Percentiles rank a stretch among this genome's conserved stretches.
Evolutionary conservation across 495 filamentous ascomycete genomes (phyloP).

Genomic region (Aspergillus coremiiformis): DNA sequence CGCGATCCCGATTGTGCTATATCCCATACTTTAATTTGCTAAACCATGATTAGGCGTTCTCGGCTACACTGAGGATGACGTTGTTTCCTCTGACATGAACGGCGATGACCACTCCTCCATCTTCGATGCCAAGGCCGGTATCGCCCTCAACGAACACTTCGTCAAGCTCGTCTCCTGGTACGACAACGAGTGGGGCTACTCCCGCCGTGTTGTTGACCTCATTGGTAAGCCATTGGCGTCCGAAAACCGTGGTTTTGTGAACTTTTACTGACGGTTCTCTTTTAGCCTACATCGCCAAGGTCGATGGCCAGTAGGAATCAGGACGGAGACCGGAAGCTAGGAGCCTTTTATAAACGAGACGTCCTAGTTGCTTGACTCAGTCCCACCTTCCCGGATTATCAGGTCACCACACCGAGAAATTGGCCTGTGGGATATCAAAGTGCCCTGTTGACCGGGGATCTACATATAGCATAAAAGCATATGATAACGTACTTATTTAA

Average conservation of each 20-base stretch:
- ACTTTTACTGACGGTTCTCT: constrained; percentile 3
- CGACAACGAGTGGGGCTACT: constrained; percentile 97
- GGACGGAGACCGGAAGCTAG: constrained; percentile 25
- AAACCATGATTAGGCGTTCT: constrained; percentile 60
- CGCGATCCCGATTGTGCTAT: constrained; percentile 2
- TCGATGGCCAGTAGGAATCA: constrained; percentile 55
- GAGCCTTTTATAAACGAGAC: constrained; percentile 30
- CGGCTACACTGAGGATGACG: constrained; percentile 91
- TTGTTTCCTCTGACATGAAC: constrained; percentile 90
- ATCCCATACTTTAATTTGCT: constrained; percentile 12
- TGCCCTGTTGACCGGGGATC: constrained; percentile 5
- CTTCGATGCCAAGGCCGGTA: constrained; percentile 99
- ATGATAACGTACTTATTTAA: constrained; percentile 28
- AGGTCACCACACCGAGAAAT: background rate
- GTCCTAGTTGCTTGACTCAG: constrained; percentile 8
- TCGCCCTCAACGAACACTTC: constrained; percentile 95
- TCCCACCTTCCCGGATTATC: background rate
- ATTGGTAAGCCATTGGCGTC: constrained; percentile 42
- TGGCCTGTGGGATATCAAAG: background rate
- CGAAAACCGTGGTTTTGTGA: background rate
- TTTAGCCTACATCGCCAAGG: constrained; percentile 77
- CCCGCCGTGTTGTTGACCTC: constrained; percentile 96
- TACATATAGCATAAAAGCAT: constrained; percentile 13
- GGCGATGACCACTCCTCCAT: constrained; percentile 90
- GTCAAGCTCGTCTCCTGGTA: constrained; percentile 99